phyloP scores from a whole-genome alignment of 495 filamentous ascomycete genomes.

The Xylaria castorea region DNA sequence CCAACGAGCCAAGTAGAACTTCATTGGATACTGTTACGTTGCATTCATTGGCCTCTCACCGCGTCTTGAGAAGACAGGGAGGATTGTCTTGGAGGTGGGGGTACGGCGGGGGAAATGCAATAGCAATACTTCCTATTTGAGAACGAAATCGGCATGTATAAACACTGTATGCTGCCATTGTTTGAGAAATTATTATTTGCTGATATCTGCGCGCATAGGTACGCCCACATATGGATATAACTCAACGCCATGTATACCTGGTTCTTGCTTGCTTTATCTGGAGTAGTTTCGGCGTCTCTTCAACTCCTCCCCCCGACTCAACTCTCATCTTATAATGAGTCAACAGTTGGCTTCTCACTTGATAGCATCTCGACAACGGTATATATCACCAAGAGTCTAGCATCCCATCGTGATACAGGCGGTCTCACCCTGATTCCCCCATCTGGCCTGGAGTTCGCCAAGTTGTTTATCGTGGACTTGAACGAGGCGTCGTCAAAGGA shows the following conservation, averaged over 20 bases:
- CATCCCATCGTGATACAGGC: constrained; percentile 40
- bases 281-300: constrained; percentile 23
- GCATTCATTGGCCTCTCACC: not conserved
- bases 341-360: constrained; percentile 10
- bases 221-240: not conserved
- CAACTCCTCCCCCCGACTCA: constrained; percentile 19
- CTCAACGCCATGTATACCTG: constrained; percentile 13
- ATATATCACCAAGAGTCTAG: constrained; percentile 26
- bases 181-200: not conserved
- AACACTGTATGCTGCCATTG: not conserved
- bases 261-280: constrained; percentile 3
- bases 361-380: constrained; percentile 22
- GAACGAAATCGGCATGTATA: not conserved
- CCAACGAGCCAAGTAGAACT: not conserved
- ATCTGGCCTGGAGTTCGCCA: constrained; percentile 54
- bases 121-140: not conserved
- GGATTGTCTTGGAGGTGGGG: not conserved
- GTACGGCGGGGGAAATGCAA: constrained; percentile 8
- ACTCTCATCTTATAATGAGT: not conserved
- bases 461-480: constrained; percentile 55
- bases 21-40: constrained; percentile 9
- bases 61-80: not conserved
- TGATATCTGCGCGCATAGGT: not conserved
- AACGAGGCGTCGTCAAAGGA: constrained; percentile 27
- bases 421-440: constrained; percentile 63